phyloP scores from a whole-genome alignment of 768 basidiomycete species.

The Hydnum rufescens region DNA sequence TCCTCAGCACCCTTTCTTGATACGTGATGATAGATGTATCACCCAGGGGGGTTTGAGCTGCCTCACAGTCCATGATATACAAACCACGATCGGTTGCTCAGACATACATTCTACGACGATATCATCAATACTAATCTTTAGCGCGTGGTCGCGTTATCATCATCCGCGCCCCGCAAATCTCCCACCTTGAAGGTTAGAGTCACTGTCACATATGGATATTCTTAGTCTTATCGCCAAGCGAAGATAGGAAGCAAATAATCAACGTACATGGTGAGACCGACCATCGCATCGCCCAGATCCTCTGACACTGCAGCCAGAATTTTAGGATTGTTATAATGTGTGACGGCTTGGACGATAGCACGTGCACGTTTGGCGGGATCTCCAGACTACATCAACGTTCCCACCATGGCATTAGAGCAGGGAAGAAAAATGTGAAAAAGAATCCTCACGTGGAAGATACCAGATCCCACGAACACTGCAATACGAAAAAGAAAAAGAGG shows the following conservation, averaged over 20 bases:
- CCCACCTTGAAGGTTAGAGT: constrained; percentile 49
- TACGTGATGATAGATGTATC: too few relatives aligned
- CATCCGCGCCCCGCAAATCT: constrained; percentile 46
- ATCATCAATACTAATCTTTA: not conserved
- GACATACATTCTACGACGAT: too few relatives aligned
- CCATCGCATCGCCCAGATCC: constrained; percentile 81
- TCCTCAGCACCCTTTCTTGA: too few relatives aligned
- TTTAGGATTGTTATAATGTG: constrained; percentile 89
- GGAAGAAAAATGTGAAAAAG: constrained; percentile 1
- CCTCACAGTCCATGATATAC: constrained; percentile 64
- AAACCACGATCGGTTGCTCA: too few relatives aligned
- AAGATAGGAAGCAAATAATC: not conserved
- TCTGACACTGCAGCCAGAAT: constrained; percentile 78
- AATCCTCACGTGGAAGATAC: constrained; percentile 70
- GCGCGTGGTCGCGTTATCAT: constrained; percentile 21
- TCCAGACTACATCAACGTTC: constrained; percentile 37
- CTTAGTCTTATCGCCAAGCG: not conserved
- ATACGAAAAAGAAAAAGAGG: constrained; percentile 1
- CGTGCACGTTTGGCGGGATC: constrained; percentile 86
- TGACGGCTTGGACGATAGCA: constrained; percentile 92
- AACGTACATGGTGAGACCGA: constrained; percentile 70
- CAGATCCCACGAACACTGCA: constrained; percentile 90
- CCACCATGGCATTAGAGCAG: not conserved
- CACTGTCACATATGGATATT: constrained; percentile 21
- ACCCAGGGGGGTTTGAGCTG: constrained; percentile 44